Evolutionary conservation across 495 filamentous ascomycete genomes (phyloP), one percentile per base, ranked within the genome.

Genomic region (Stereocaulon alpinum): DNA sequence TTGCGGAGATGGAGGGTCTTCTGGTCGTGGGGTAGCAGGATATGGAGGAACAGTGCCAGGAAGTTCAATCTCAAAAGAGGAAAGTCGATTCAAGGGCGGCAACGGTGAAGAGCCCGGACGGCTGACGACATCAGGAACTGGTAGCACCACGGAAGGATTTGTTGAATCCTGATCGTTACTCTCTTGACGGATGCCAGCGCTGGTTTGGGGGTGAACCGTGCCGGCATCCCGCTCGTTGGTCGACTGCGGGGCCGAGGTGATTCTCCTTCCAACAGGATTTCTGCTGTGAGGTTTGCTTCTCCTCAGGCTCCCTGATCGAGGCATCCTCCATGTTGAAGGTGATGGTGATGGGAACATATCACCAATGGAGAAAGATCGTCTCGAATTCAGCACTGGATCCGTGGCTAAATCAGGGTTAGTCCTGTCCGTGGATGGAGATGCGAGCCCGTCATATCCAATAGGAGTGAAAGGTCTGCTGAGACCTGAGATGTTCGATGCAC

Each of bases 41-140:
- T 58, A 77, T 49, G 60, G 71, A 14, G 57, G 73, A 68, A 56
- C 77, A 63, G 62, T 62, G 18, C 47, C 74, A 20, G 74, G 70
- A 32, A 77, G 68, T 56, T 83, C 79, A 40, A 83, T 66, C 61
- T 80, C 78, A 59, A 83, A 83, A 63, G 73, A 77, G 12, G 81
- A 83, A 15, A 82, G 70, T 14, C 80, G 75, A 48, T 76, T 77
- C 12, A 82, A 64, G 9, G 81, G 79, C 17, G 78, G 81, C 9
- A 83, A 65, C 48, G 82, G 80, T 40, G 81, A 80, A 17, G 81
- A 65, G 50, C 77, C 79, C 54, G 51, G 50, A 29, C 58, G 53
- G 30, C 37, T 24, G 40, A 42, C 40, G 56, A 45, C 49, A 32
- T 24, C 24, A 24, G 57, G 52, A 32, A 32, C 40, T 43, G 50